Conservation (phyloP, 2,329 filamentous ascomycete genomes). For the Periglandula ipomoeae region DNA sequence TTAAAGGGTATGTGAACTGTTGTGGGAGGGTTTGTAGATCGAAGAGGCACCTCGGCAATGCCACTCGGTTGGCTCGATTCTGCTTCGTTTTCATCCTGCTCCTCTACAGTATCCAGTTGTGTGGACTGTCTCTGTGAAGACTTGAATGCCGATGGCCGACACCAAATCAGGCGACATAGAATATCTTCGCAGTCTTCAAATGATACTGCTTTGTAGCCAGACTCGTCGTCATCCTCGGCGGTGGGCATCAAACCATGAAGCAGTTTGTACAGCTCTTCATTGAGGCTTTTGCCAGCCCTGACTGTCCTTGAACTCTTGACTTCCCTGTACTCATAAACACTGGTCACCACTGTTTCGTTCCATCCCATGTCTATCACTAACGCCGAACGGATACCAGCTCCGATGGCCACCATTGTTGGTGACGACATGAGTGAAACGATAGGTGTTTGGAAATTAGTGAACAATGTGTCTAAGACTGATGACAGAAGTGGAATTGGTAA, state of each 20-base stretch:
- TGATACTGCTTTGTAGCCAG: slow-evolving; percentile 34
- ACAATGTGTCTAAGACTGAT: slow-evolving; percentile 65
- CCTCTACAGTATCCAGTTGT: slow-evolving; percentile 39
- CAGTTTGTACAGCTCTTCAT: slow-evolving; percentile 58
- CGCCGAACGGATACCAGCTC: slow-evolving; percentile 77
- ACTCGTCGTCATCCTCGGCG: slow-evolving; percentile 21
- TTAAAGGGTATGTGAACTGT: slow-evolving; percentile 60
- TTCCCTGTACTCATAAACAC: slow-evolving; percentile 84
- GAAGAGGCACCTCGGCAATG: slow-evolving; percentile 35
- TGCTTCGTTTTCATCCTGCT: slow-evolving; percentile 44
- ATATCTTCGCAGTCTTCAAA: slow-evolving; percentile 82
- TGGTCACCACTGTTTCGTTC: slow-evolving; percentile 79
- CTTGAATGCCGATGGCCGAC: slow-evolving; percentile 30
- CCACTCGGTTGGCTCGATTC: slow-evolving; percentile 18
- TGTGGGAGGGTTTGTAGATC: slow-evolving; percentile 38
- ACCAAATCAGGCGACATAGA: slow-evolving; percentile 69
- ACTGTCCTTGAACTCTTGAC: slow-evolving; percentile 61
- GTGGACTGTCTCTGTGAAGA: slow-evolving; percentile 28
- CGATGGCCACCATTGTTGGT: slow-evolving; percentile 63
- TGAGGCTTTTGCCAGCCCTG: slow-evolving; percentile 64
- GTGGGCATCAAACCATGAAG: slow-evolving; percentile 30
- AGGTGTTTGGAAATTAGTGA: slow-evolving; percentile 70
- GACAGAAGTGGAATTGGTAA: slow-evolving; percentile 73
- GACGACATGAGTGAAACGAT: slow-evolving; percentile 72
- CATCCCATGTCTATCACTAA: slow-evolving; percentile 87